Base-by-base conservation (phyloP, 768 basidiomycete genomes). In the Russula brevipes region DNA sequence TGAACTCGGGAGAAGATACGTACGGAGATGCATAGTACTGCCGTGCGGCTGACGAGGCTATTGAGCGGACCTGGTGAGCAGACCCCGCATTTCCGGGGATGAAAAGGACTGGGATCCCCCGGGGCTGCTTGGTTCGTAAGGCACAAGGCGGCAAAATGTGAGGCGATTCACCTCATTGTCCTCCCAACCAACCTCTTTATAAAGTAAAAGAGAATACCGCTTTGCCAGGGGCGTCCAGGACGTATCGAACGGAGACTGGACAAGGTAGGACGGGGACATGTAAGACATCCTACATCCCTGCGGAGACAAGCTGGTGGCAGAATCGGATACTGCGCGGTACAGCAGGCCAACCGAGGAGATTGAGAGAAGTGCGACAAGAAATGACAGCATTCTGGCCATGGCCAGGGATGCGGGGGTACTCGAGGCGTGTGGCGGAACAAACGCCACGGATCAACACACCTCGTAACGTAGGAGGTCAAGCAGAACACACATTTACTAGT, bases 1-100 rank as follows among this genome's bases (percentile, higher is more conserved):
- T 68, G 65, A 90, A 88, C 14, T 82, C 82, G 3, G 76, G 71
- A 5, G 86, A 79, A 44, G 84, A 73, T 24, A 78, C 72, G 63
- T 80, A 76, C 0, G 89, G 92, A 31, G 81, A 78, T 14, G 80
- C 76, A 70, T 83, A 91, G 71, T 83, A 94, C 68, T 95, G 92
- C 55, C 90, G 80, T 0, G 88, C 78, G 5, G 94, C 91, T 10
- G 93, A 94, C 12, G 92, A 94, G 4, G 96, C 96, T 68, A 98
- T 94, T 12, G 93, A 95, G 66, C 97, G 86, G 52, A 91, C 89
- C 79, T 98, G 97, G 67, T 85, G 87, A 39, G 89, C 94, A 2
- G 92, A 95, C 5, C 97, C 97, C 30, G 96, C 96, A 73, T 98
- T 98, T 8, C 97, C 97, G 2, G 97, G 97, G 47, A 98, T 88